Conservation (phyloP, 1,284 basidiomycete species). For the Heterobasidion annosum region DNA sequence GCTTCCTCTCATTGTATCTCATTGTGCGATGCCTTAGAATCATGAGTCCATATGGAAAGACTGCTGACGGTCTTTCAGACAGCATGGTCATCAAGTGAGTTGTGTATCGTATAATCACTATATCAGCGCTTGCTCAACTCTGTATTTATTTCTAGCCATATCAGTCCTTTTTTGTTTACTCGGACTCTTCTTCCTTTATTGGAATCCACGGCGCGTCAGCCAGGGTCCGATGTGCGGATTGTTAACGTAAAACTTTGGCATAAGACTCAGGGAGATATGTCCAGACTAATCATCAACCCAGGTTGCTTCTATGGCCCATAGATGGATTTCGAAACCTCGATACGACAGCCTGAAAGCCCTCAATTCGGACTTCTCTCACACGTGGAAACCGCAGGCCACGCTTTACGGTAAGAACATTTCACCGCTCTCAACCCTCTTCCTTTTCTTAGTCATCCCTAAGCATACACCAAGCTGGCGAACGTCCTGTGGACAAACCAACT, state of each 20-base stretch:
- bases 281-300: neutral
- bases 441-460: neutral
- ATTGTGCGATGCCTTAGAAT: neutral
- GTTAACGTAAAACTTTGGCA: neutral
- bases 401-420: slow-evolving; percentile 5
- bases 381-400: slow-evolving; percentile 9
- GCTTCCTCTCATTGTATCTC: neutral
- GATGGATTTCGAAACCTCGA: slow-evolving; percentile 10
- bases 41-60: neutral
- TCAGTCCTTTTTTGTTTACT: slow-evolving; percentile 11
- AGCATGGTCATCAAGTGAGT: neutral
- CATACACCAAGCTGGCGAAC: slow-evolving; percentile 7
- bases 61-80: neutral
- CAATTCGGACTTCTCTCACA: slow-evolving; percentile 10
- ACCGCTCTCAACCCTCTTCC: too few species aligned
- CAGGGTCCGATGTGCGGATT: slow-evolving; percentile 9
- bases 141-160: slow-evolving; percentile 3
- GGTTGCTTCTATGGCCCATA: slow-evolving; percentile 9
- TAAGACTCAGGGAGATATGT: neutral
- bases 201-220: slow-evolving; percentile 7
- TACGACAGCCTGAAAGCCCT: slow-evolving; percentile 9
- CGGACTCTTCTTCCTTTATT: slow-evolving; percentile 10
- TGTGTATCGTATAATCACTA: neutral
- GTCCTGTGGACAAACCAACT: slow-evolving; percentile 11
- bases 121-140: neutral